Evolutionary conservation across 805 yeast genomes (phyloP), one percentile per base, ranked within the genome.

Genomic region (Suhomyces canberraensis): DNA sequence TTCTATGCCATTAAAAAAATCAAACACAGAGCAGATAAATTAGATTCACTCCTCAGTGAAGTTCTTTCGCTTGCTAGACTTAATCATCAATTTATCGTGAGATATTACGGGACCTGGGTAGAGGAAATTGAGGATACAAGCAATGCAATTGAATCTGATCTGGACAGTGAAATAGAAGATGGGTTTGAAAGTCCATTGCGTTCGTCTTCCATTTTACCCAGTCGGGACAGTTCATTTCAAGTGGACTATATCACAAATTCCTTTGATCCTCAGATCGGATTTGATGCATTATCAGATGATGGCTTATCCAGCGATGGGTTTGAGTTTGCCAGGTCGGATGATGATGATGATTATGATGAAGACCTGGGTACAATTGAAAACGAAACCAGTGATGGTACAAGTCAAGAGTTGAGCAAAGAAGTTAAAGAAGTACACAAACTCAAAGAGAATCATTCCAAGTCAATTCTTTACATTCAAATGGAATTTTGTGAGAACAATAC

Each of bases 401-500:
- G 17, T 13, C 20, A 29, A 17, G 14, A 29, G n/a, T 11, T 11
- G 8, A 13, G 32, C 6, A 31, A 35, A n/a, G 31, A 22, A 11
- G 26, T 16, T 18, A 24, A 15, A n/a, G 27, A 25, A 11, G 24
- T 25, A 20, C 28, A 4, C 22, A 24, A 24, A n/a, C 5, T 24
- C 13, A 24, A 24, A 5, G 35, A 16, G 21, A 8, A 8, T 1
- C n/a, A 16, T n/a, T 17, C 36, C 5, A 39, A 35, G 45, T 84
- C 90, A 36, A 88, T 95, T 0, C 61, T 93, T 20, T 93, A 86
- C 56, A 93, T 93, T 47, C 99, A 93, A 55, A 93, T 93, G 99
- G 98, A 93, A 58, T 93, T 93, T 51, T 93, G 99, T 62, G 98
- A 93, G 52, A 93, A 91, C 54, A 87, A 86, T 40, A 91, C 99